Percentiles rank a stretch among this genome's conserved stretches.
Evolutionary conservation across 345 rosid species (phyloP).

Genomic region (Boechera divaricarpa): DNA sequence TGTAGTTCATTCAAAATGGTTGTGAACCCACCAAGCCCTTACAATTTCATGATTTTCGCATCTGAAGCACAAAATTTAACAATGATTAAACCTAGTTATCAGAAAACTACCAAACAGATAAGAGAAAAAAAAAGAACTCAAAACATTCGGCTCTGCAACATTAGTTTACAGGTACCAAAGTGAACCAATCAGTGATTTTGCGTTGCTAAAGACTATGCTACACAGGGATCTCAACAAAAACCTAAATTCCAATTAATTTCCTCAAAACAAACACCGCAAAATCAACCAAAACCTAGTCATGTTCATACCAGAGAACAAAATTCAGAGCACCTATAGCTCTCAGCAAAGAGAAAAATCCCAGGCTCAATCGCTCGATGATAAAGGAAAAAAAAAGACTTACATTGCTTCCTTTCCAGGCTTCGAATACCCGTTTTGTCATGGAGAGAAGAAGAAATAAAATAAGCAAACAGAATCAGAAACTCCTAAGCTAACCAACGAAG

Average conservation of each 20-base stretch:
- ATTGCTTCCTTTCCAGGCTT: constrained; percentile 94
- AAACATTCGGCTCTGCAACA: constrained; percentile 3
- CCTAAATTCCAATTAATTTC: not conserved
- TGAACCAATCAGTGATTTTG: not conserved
- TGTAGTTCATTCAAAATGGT: not conserved
- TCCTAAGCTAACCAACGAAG: constrained; percentile 48
- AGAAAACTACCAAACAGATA: not conserved
- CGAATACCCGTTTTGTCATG: constrained; percentile 85
- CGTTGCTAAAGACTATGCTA: not conserved
- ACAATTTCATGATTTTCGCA: not conserved
- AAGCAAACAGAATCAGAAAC: constrained; percentile 15
- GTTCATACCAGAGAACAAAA: not conserved
- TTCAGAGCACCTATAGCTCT: constrained; percentile 6
- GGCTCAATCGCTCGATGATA: not conserved
- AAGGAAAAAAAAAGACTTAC: constrained; percentile 49
- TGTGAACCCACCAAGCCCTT: not conserved
- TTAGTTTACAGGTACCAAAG: not conserved
- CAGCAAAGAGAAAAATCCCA: not conserved
- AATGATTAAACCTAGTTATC: not conserved
- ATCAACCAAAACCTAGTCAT: constrained; percentile 1
- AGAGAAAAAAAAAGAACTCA: not conserved
- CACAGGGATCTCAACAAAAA: not conserved
- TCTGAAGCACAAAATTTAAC: constrained; percentile 2
- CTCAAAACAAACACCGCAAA: not conserved
- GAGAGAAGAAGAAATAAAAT: constrained; percentile 5